Base-by-base conservation (phyloP, 169 alveolate genomes). In the Plasmodium relictum region DNA sequence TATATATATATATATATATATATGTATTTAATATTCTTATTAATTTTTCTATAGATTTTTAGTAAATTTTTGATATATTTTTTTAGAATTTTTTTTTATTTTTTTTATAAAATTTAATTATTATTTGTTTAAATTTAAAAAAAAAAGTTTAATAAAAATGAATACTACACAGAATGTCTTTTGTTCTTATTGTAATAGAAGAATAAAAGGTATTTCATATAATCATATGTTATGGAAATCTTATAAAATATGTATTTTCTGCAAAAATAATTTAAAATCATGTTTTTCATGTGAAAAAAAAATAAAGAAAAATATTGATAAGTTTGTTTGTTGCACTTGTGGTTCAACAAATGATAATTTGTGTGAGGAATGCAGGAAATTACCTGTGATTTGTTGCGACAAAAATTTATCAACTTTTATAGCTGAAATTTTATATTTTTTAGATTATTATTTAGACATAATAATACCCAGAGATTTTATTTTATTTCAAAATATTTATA, bases 201-300 rank as follows among this genome's bases (percentile, higher is more conserved):
- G 54, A 2, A 73, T 56, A 58, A 56, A 39, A 12, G 73, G 59
- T 12, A 16, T 10, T 6, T 10, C 73, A 7, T 58, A 73, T 48
- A 26, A 16, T 42, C 56, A 73, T 39, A 9, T 37, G 37, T 20
- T 73, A 26, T 73, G 88, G 88, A 73, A n/a, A 48, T 58, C 88
- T 3, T 73, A 73, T 62, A 56, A 59, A 16, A 73, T 73, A 73
- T 73, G 73, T 22, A 6, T 18, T 10, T 24, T 7, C n/a, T 73
- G 88, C 45, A 73, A 58, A 58, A 41, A 44, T 18, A 54, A 73
- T 26, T 73, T 73, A 65, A 73, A 73, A 18, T 41, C 56, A 4
- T 73, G 88, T 44, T 7, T 73, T 48, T 54, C 73, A 8, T 73
- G 88, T 58, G 88, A 73, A 61, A 73, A 65, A 31, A 73, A 73